Percentiles rank a stretch among this genome's conserved stretches.
phyloP scores from a whole-genome alignment of 2,329 filamentous ascomycete genomes.

The Penicillium thymicola region DNA sequence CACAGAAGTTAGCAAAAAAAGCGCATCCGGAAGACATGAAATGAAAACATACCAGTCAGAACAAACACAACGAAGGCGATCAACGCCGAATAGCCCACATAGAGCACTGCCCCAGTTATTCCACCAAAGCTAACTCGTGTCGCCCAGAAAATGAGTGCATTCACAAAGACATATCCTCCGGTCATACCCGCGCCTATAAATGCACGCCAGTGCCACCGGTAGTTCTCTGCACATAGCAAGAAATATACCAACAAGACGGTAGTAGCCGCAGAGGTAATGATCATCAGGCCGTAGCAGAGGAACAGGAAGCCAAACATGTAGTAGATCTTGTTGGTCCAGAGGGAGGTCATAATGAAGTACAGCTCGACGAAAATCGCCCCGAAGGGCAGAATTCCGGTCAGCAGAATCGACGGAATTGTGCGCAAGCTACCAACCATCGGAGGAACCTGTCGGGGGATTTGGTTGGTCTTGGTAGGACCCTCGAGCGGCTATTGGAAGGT shows the following conservation, averaged over 20 bases:
- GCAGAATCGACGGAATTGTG: slow-evolving; percentile 82
- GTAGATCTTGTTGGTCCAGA: slow-evolving; percentile 98
- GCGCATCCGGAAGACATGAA: background rate
- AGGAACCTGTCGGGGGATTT: slow-evolving; percentile 95
- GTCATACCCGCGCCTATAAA: slow-evolving; percentile 90
- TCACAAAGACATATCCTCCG: slow-evolving; percentile 85
- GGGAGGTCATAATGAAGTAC: slow-evolving; percentile 98
- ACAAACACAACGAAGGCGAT: slow-evolving; percentile 91
- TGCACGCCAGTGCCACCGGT: slow-evolving; percentile 97
- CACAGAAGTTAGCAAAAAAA: slow-evolving; percentile 8
- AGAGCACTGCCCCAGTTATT: slow-evolving; percentile 81
- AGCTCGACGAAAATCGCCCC: slow-evolving; percentile 97
- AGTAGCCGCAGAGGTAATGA: slow-evolving; percentile 87
- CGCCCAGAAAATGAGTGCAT: slow-evolving; percentile 86
- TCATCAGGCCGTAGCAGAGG: slow-evolving; percentile 95
- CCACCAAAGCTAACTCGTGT: slow-evolving; percentile 83
- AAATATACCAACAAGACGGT: slow-evolving; percentile 96
- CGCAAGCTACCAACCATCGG: slow-evolving; percentile 78
- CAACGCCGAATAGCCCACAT: slow-evolving; percentile 86
- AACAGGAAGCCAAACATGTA: slow-evolving; percentile 99
- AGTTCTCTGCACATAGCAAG: slow-evolving; percentile 91
- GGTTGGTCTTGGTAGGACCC: slow-evolving; percentile 87
- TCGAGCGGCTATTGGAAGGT: slow-evolving; percentile 54
- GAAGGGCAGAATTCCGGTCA: slow-evolving; percentile 90
- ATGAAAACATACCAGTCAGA: slow-evolving; percentile 71